Base-by-base conservation (phyloP, 2,329 filamentous ascomycete species). In the Aspergillus terreus region DNA sequence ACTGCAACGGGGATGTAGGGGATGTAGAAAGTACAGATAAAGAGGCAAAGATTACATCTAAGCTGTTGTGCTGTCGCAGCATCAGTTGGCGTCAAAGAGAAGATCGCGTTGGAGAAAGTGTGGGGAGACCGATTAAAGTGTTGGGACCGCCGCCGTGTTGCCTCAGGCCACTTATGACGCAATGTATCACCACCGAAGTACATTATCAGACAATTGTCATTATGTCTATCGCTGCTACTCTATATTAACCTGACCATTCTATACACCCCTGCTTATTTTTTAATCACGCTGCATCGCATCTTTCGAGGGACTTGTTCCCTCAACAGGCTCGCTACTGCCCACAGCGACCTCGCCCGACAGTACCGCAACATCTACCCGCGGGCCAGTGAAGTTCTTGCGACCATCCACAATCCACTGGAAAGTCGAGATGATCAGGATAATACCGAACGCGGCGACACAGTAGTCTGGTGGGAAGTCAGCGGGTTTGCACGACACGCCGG, bases 381-480 rank as follows among this genome's bases (percentile, higher is more conserved):
- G 81, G 0, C 81, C 81, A 2, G 71, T 76, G 61, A 80, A 85
- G 63, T 84, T 83, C 71, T 83, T 83, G 30, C 79, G 72, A 6
- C 82, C 82, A 56, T 85, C 82, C 12, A 84, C 64, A 47, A 82
- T 69, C 82, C 82, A 85, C 60, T 83, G 81, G 23, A 82, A 64
- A 0, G 76, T 69, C 25, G 79, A 82, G 52, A 85, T 76, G 33
- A 82, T 67, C 40, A 83, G 62, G 44, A 85, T 80, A 50, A 82
- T 80, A 1, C 76, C 80, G 45, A 84, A 83, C 0, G 77, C 81
- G 15, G 78, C 81, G 19, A 75, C 66, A 52, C 71, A 74, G 60
- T 75, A 75, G 57, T 75, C 68, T 71, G 30, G 14, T 12, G 5
- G 4, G 10, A 17, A 6, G 45, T 61, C 33, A 54, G 58, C 12